A percentile compares a stretch with the other conserved stretches of the same genome.
phyloP scores from a whole-genome alignment of 1,284 basidiomycete species.

The Irpex sp. region DNA sequence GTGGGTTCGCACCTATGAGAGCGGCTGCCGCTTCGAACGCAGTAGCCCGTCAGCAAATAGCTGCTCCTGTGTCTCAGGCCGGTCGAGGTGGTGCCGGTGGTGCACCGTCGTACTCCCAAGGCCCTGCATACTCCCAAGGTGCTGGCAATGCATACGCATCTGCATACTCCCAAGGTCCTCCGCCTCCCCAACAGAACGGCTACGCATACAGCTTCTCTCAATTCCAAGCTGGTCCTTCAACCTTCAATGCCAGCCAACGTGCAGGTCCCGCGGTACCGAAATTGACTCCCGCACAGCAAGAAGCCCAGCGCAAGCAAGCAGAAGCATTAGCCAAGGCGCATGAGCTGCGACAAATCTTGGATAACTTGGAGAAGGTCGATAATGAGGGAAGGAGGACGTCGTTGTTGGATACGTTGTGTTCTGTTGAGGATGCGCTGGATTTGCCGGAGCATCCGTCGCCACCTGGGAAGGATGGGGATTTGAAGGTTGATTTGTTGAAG shows the following conservation, averaged over 20 bases:
- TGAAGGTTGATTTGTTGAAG: slow-evolving; percentile 70
- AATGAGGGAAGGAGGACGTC: slow-evolving; percentile 72
- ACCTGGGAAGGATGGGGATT: slow-evolving; percentile 62
- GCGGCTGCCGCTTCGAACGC: slow-evolving; percentile 16
- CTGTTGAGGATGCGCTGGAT: slow-evolving; percentile 64
- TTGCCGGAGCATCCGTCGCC: slow-evolving; percentile 65
- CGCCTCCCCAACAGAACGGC: background rate
- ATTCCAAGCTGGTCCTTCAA: background rate
- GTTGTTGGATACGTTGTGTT: slow-evolving; percentile 64
- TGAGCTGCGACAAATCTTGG: slow-evolving; percentile 64
- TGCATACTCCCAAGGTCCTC: background rate
- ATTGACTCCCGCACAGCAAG: slow-evolving; percentile 24
- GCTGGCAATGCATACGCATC: background rate
- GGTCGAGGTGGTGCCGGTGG: background rate
- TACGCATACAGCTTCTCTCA: slow-evolving; percentile 1
- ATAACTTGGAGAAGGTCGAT: slow-evolving; percentile 69
- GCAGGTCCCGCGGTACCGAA: slow-evolving; percentile 25
- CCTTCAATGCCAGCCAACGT: background rate
- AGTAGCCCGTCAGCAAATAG: background rate
- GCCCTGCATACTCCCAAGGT: background rate
- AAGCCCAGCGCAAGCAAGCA: slow-evolving; percentile 41
- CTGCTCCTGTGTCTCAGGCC: background rate
- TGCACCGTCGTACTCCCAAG: too few species aligned
- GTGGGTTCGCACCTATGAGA: slow-evolving; percentile 42
- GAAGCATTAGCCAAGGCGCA: slow-evolving; percentile 55